phyloP scores from a whole-genome alignment of 495 filamentous ascomycete genomes.

The Coniosporium apollinis region DNA sequence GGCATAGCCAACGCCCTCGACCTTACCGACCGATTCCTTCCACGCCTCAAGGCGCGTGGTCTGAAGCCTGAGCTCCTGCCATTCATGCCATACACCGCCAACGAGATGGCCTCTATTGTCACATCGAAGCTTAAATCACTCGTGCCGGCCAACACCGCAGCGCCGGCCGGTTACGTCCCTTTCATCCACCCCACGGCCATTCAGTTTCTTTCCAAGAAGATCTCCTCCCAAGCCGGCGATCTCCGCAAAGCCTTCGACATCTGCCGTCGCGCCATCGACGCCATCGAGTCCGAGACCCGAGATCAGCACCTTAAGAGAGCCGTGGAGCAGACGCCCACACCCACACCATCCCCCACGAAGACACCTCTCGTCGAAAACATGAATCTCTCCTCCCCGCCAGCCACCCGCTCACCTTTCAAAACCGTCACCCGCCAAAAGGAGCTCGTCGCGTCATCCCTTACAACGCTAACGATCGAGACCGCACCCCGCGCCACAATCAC shows the following conservation, averaged over 20 bases:
- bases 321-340: conserved; percentile 31
- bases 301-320: conserved; percentile 40
- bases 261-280: conserved; percentile 72
- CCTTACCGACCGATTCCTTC: conserved; percentile 85
- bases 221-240: conserved; percentile 84
- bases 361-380: conserved; percentile 48
- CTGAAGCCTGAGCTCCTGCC: conserved; percentile 79
- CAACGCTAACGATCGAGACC: conserved; percentile 45
- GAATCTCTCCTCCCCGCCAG: conserved; percentile 45
- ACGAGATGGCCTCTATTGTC: conserved; percentile 78
- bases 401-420: conserved; percentile 15
- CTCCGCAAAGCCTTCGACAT: conserved; percentile 92
- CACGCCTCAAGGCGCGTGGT: conserved; percentile 80
- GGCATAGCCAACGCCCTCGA: conserved; percentile 96
- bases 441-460: conserved; percentile 30
- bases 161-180: conserved; percentile 42
- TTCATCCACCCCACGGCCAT: conserved; percentile 90
- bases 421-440: not conserved
- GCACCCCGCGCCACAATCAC: conserved; percentile 79
- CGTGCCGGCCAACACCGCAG: conserved; percentile 25
- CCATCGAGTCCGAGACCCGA: conserved; percentile 70
- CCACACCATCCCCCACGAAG: conserved; percentile 35
- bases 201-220: conserved; percentile 83
- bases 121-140: conserved; percentile 65
- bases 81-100: conserved; percentile 79